These are phyloP conservation scores for Cordyceps cicadae DNA, from an alignment of 2,329 filamentous ascomycete genomes.

Conservation along the genomic window DNA sequence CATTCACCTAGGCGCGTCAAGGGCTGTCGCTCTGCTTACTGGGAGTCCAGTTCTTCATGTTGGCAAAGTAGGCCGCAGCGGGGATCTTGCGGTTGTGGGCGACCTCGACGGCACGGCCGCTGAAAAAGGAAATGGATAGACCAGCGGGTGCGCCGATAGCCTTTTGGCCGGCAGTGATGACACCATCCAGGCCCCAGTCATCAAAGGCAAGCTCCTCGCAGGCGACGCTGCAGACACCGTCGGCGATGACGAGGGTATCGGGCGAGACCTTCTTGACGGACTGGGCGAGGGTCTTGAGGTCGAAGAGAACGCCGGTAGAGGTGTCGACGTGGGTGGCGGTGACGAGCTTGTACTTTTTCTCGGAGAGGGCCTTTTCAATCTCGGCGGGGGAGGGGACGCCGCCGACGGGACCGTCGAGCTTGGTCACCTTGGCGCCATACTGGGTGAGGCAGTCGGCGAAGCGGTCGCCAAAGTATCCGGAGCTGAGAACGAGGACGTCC, in stretches of 20 bases:
- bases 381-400: slow-evolving; percentile 77
- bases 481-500: slow-evolving; percentile 85
- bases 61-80: slow-evolving; percentile 85
- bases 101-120: slow-evolving; percentile 72
- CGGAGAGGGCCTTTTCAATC: slow-evolving; percentile 78
- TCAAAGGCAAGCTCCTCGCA: slow-evolving; percentile 96
- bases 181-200: slow-evolving; percentile 85
- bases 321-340: slow-evolving; percentile 97
- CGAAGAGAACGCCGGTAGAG: slow-evolving; percentile 88
- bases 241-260: slow-evolving; percentile 83
- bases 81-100: slow-evolving; percentile 75
- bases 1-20: neutral
- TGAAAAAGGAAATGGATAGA: slow-evolving; percentile 89
- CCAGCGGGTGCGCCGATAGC: slow-evolving; percentile 93
- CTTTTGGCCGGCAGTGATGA: slow-evolving; percentile 93
- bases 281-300: slow-evolving; percentile 76
- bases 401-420: slow-evolving; percentile 83
- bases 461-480: slow-evolving; percentile 93
- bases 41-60: slow-evolving; percentile 94
- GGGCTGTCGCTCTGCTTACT: slow-evolving; percentile 40
- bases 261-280: slow-evolving; percentile 81
- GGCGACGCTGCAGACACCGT: slow-evolving; percentile 95
- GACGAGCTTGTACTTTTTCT: slow-evolving; percentile 88
- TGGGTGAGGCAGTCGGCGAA: slow-evolving; percentile 88
- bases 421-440: slow-evolving; percentile 84